These are phyloP conservation scores for Cercospora sesami DNA, from an alignment of 2,329 filamentous ascomycete genomes.

Conservation along the genomic window DNA sequence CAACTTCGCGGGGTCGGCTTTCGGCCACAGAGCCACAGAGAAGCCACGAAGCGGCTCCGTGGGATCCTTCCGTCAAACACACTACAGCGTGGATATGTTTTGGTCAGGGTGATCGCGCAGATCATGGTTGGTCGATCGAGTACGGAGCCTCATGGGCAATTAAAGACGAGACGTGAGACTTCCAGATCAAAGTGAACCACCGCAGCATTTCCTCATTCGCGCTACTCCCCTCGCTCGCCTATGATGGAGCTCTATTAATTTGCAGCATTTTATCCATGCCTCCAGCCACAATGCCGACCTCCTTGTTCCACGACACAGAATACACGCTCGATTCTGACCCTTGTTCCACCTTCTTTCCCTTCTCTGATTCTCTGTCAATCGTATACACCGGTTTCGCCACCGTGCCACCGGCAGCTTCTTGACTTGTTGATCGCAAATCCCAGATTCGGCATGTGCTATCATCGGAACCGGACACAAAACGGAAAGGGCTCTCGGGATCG, in stretches of 20 bases:
- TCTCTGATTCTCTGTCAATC: slow-evolving; percentile 72
- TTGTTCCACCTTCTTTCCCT: slow-evolving; percentile 59
- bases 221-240: neutral
- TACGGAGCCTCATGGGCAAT: neutral
- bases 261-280: slow-evolving; percentile 95
- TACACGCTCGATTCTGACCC: slow-evolving; percentile 91
- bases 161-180: neutral
- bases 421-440: slow-evolving; percentile 76
- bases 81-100: neutral
- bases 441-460: slow-evolving; percentile 92
- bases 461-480: slow-evolving; percentile 79
- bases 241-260: slow-evolving; percentile 64
- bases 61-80: neutral
- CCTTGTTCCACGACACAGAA: slow-evolving; percentile 78
- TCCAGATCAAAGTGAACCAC: neutral
- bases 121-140: neutral
- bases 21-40: neutral
- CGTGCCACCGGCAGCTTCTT: slow-evolving; percentile 43
- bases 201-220: neutral
- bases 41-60: neutral
- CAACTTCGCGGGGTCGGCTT: neutral
- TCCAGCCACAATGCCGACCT: slow-evolving; percentile 83
- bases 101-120: neutral
- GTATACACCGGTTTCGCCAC: slow-evolving; percentile 73
- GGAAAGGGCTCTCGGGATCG: slow-evolving; percentile 68